These are phyloP conservation scores for Nannochloris sp. DNA, from an alignment of 139 green algal genomes.

Conservation along the genomic window DNA sequence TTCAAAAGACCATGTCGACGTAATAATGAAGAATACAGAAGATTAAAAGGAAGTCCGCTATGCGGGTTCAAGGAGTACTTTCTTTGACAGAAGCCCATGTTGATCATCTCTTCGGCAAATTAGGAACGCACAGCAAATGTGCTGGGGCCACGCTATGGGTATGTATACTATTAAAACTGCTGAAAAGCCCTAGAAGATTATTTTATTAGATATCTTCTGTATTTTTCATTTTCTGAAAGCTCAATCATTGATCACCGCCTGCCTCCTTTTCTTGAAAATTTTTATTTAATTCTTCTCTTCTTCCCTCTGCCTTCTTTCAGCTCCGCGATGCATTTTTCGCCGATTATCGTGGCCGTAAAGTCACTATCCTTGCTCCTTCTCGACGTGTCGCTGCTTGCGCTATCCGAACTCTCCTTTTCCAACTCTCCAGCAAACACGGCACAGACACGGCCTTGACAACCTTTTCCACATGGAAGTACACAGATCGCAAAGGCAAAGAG, in stretches of 20 bases:
- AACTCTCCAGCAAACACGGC: not conserved
- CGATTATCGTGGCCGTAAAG: constrained; percentile 12
- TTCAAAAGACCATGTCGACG: too few species aligned
- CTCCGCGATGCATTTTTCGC: constrained; percentile 11
- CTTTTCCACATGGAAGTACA: not conserved
- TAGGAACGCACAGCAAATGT: constrained; percentile 15
- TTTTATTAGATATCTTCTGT: not conserved
- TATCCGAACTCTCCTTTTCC: constrained; percentile 18
- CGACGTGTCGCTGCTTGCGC: constrained; percentile 7
- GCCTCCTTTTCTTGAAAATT: too few species aligned
- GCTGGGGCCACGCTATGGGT: constrained; percentile 8
- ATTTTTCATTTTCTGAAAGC: not conserved
- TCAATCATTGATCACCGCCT: too few species aligned
- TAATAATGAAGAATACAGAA: too few species aligned
- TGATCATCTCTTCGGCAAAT: constrained; percentile 20
- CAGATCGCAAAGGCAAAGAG: not conserved
- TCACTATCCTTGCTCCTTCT: constrained; percentile 3
- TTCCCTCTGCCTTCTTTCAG: not conserved
- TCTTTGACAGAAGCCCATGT: constrained; percentile 1
- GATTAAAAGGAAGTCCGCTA: too few species aligned
- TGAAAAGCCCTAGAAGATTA: too few species aligned
- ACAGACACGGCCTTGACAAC: not conserved
- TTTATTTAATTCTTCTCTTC: not conserved
- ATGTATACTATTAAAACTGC: too few species aligned
- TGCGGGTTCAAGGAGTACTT: not conserved